Evolutionary conservation across 2,329 filamentous ascomycete genomes (phyloP), one percentile per base, ranked within the genome.

Genomic region (Penicillium freii): DNA sequence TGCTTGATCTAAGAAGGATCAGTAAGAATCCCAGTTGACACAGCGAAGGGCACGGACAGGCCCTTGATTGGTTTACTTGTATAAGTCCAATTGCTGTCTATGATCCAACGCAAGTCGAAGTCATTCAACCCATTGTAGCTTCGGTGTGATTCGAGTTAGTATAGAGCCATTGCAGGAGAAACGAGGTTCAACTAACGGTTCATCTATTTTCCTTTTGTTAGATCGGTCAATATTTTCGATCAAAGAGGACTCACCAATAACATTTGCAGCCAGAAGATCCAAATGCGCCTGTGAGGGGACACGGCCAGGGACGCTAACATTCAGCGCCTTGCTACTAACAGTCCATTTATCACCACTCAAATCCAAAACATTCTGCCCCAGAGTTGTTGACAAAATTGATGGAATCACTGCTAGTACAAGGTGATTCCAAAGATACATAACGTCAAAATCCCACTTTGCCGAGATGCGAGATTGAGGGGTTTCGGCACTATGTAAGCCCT

Each of bases 1-100:
- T 72, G 4, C 62, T 68, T 5, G 58, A 61, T 15, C 72, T 71
- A 43, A 11, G 9, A 11, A 33, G 8, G 40, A 46, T 66, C 25
- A 57, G 31, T 19, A 17, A 23, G 13, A 21, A 42, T 33, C 4
- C 10, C n/a, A 4, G 21, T 3, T 31, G 49, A n/a, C 44, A 50
- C n/a, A 13, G 5, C 1, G n/a, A 17, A 33, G 10, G 21, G 27
- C 2, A 69, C 74, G 56, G 62, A 78, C 71, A 84, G 62, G 21
- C 70, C 74, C 9, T 69, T 43, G 3, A 86, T 71, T 0, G 73
- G 72, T 8, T 70, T 72, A n/a, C 79, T 80, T 0, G 78, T 81
- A 64, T 87, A 87, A 0, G 82, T 87, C 84, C 85, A 87, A 65
- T 87, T 84, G 15, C 74, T 73, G 64, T 77, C 75, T n/a, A 77